Base-by-base conservation (phyloP, 495 filamentous ascomycete species). In the Penicillium goetzii region DNA sequence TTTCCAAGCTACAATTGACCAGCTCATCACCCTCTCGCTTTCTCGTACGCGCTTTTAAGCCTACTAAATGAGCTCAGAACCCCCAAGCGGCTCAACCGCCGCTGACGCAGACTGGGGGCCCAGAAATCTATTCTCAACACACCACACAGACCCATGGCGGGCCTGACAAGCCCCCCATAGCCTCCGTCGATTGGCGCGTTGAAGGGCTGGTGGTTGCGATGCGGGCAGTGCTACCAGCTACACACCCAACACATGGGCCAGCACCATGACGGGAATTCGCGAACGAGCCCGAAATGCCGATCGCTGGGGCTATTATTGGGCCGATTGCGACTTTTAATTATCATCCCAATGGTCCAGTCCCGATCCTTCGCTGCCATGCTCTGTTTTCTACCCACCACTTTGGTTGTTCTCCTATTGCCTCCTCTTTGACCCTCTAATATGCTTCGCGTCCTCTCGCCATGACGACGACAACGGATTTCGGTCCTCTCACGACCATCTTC, bases 401-500 rank as follows among this genome's bases (percentile, higher is more conserved):
- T 34, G 17, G 1, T 14, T 45, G 15, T 10, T 36, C 55, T 57
- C 55, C 26, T 17, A 6, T 19, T 9, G 6, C n/a, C 17, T 43
- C 17, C 40, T 43, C 40, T 21, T 6, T 2, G 40, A 34, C 17
- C 2, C 8, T n/a, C 50, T 53, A 53, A 32, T 11, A 53, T 53
- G 50, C 30, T n/a, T 30, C 17, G 12, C 17, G 14, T 10, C 26
- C 26, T 53, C 30, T 32, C 26, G 30, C 50, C 15, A 53, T 53
- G 50, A 53, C 50, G 15, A 53, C 26, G 7, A 53, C 50, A 2
- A 43, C 38, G 55, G 33, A 66, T 56, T 65, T 65, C 43, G 63
- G 63, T 19, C 58, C 63, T 47, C 47, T 65, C 6, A 65, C 58
- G 10, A 65, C 54, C 28, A 53, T 51, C 3, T 65, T 61, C 38